Evolutionary conservation across 2,329 filamentous ascomycete genomes (phyloP), one percentile per base, ranked within the genome.

Genomic region (Diaporthe sp.): DNA sequence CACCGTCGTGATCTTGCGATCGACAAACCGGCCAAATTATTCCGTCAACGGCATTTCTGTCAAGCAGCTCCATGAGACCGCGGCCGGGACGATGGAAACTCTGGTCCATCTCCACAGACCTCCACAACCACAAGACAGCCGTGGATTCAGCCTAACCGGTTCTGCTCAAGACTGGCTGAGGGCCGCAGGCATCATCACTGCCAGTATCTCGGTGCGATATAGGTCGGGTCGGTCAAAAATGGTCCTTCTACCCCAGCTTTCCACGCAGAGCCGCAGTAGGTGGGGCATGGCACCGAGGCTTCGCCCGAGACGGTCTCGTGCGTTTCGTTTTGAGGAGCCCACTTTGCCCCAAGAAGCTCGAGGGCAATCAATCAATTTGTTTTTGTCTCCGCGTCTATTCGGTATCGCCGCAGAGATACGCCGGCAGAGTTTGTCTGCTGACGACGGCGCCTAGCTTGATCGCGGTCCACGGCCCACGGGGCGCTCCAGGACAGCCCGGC

Each of bases 171-270:
- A 33, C 30, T 25, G 64, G 30, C 33, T n/a, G 17, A 19, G 35
- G 64, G 64, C 15, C 15, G 33, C 64, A 68, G 47, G 64, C 64
- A 68, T 68, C 45, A 68, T 68, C 64, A 68, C 33, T 68, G 64
- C 47, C 45, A 40, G 33, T 54, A 68, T 68, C 15, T 50, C 64
- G 64, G 33, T 40, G 64, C 47, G 64, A 40, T 40, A 40, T 54
- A 54, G 45, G 30, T 19, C 17, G 22, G 22, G 30, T 19, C 35
- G 45, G 64, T 50, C 30, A 33, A n/a, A n/a, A 17, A 17, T 38
- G 30, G 47, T 25, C 45, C 47, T 52, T 15, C 33, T 40, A 68
- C 64, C 64, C 64, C 47, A 15, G 45, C 45, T 30, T 54, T 40
- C n/a, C 33, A 54, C 64, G 47, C 47, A 54, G 64, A 68, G 64